Evolutionary conservation across 208 protist genomes (phyloP), one percentile per base, ranked within the genome.

Genomic region (Crithidia bombi): DNA sequence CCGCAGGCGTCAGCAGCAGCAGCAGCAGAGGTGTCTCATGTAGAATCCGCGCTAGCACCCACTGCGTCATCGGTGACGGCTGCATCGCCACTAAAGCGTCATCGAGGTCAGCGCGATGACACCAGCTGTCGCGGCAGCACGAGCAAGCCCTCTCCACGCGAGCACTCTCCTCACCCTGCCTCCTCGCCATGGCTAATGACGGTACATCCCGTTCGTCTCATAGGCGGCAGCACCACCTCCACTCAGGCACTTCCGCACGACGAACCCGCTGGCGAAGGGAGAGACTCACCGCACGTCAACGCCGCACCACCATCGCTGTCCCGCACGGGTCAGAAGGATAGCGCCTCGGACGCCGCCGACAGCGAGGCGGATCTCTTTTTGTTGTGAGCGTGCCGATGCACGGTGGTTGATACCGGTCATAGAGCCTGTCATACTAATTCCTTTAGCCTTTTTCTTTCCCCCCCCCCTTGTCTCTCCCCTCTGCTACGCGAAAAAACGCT

Each of bases 321-420:
- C 5, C 12, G 21, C 36, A 9, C 5, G 7, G 57, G 7, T 1
- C 5, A 14, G 1, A 25, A 64, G 14, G 26, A 58, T 6, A 39
- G 26, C 2, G 38, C 25, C 9, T n/a, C 41, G 36, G 71, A 65
- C 4, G 63, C 39, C 21, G 71, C 71, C 7, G 71, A 76, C 71
- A 70, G 71, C 47, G 71, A 76, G 11, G 63, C 62, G 30, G 71
- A 76, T 43, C 61, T 76, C 39, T 76, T 76, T 49, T 14, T 76
- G 47, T 28, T 76, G 30, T 76, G 33, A 6, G 21, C 21, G 35
- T 9, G 51, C 21, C 2, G 19, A 26, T 28, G 32, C 15, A 21
- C 35, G 28, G 39, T 15, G 26, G 50, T 38, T 25, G 2, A 41
- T 38, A 38, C 38, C 2, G 12, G n/a, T n/a, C n/a, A n/a, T n/a